Percentiles rank a stretch among this genome's conserved stretches.
phyloP scores from a whole-genome alignment of 371 early-diverging fungal genomes.

The Nematocida sp. region DNA sequence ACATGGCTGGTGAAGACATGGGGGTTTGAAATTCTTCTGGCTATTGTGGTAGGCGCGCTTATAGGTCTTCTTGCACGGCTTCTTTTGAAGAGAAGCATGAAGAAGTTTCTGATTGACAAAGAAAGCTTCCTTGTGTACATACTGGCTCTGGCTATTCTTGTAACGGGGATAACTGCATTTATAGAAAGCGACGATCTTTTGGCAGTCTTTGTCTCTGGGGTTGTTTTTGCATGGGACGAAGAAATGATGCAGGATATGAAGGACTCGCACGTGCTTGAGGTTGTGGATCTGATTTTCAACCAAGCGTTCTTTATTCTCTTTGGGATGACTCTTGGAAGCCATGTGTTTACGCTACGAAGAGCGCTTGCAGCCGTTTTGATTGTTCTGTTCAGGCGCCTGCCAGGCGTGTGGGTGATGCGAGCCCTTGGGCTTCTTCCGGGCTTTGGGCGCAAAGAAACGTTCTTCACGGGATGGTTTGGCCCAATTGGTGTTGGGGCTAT shows the following conservation, averaged over 20 bases:
- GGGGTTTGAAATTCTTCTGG: slow-evolving; percentile 67
- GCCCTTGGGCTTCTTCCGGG: slow-evolving; percentile 68
- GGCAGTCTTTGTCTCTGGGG: slow-evolving; percentile 79
- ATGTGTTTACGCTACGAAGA: slow-evolving; percentile 68
- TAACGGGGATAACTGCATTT: slow-evolving; percentile 71
- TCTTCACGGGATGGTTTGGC: slow-evolving; percentile 89
- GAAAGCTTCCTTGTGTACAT: slow-evolving; percentile 76
- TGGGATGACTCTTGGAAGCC: slow-evolving; percentile 73
- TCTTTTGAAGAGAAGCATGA: slow-evolving; percentile 69
- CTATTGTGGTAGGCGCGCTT: slow-evolving; percentile 71
- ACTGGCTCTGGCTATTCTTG: slow-evolving; percentile 73
- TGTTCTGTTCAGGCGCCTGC: slow-evolving; percentile 74
- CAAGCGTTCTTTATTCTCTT: slow-evolving; percentile 79
- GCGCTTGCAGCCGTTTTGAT: slow-evolving; percentile 69
- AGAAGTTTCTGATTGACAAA: slow-evolving; percentile 73
- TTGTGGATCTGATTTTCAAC: slow-evolving; percentile 78
- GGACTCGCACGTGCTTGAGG: slow-evolving; percentile 77
- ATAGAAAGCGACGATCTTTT: slow-evolving; percentile 78
- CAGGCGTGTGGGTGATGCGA: slow-evolving; percentile 69
- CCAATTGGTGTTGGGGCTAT: slow-evolving; percentile 83
- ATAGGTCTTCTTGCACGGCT: slow-evolving; percentile 71
- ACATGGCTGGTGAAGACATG: slow-evolving; percentile 54
- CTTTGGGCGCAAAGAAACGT: slow-evolving; percentile 70
- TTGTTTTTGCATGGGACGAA: slow-evolving; percentile 72
- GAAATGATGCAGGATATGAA: slow-evolving; percentile 77